Evolutionary conservation across 23 red algal species (phyloP).

Genomic region (Porphyridium purpureum): DNA sequence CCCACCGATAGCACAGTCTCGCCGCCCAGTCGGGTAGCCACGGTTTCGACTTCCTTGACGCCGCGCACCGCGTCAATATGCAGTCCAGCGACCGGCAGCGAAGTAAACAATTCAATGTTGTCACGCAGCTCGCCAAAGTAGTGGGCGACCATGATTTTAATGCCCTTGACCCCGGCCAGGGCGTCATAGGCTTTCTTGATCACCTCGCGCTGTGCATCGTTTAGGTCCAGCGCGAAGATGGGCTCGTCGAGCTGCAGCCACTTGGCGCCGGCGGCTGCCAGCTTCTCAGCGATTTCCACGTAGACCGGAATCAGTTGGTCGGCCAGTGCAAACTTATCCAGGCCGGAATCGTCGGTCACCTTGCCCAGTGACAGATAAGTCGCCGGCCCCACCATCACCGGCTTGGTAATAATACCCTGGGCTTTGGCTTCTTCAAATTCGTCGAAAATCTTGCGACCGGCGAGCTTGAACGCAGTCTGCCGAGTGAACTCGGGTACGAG

Average conservation of each 20-base stretch:
- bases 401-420: conserved; percentile 16
- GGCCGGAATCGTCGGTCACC: conserved; percentile 9
- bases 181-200: conserved; percentile 23
- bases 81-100: conserved; percentile 3
- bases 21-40: neutral
- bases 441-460: no score
- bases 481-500: conserved; percentile 57
- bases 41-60: neutral
- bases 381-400: conserved; percentile 59
- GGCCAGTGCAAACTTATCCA: conserved; percentile 22
- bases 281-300: conserved; percentile 14
- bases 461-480: no score
- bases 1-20: conserved; percentile 20
- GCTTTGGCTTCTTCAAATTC: conserved; percentile 6
- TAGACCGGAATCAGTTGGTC: conserved; percentile 35
- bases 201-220: conserved; percentile 5
- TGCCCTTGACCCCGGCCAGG: conserved; percentile 7
- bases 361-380: conserved; percentile 39
- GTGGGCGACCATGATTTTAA: conserved; percentile 49
- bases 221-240: conserved; percentile 35
- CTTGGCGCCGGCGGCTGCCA: conserved; percentile 10
- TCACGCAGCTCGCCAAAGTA: conserved; percentile 57
- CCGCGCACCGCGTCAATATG: conserved; percentile 9
- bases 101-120: neutral
- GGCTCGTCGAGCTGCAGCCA: conserved; percentile 78